Evolutionary conservation across 805 yeast genomes (phyloP).

Genomic region (Myxozyma neotropica): DNA sequence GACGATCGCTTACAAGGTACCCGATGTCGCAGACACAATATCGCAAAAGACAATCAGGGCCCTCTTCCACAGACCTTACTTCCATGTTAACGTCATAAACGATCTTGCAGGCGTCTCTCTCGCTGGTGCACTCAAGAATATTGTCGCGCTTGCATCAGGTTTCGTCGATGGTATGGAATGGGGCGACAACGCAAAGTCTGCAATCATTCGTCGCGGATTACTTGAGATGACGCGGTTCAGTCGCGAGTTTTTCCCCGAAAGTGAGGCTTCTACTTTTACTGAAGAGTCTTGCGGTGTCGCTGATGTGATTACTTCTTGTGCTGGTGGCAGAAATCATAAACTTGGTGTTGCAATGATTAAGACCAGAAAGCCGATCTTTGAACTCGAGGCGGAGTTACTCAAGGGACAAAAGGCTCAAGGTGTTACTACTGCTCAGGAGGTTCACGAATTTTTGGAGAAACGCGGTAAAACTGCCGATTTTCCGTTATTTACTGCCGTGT

Average conservation of each 20-base stretch:
- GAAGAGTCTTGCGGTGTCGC: slow-evolving; percentile 98
- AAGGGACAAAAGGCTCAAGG: slow-evolving; percentile 99
- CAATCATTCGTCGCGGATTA: slow-evolving; percentile 93
- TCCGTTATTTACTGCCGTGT: slow-evolving; percentile 81
- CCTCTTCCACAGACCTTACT: slow-evolving; percentile 95
- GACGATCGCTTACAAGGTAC: slow-evolving; percentile 85
- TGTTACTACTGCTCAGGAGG: slow-evolving; percentile 85
- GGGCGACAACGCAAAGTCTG: slow-evolving; percentile 99
- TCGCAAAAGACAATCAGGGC: slow-evolving; percentile 48
- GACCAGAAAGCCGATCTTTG: slow-evolving; percentile 67
- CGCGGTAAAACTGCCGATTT: slow-evolving; percentile 62
- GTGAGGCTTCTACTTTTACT: slow-evolving; percentile 77
- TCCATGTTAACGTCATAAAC: slow-evolving; percentile 89
- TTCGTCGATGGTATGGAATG: slow-evolving; percentile 97
- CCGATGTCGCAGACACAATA: slow-evolving; percentile 41
- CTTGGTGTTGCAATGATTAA: slow-evolving; percentile 50
- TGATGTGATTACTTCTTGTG: slow-evolving; percentile 94
- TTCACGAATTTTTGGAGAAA: slow-evolving; percentile 72
- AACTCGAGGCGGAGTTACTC: slow-evolving; percentile 80
- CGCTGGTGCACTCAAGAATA: slow-evolving; percentile 96
- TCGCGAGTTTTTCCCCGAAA: slow-evolving; percentile 70
- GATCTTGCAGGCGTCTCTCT: slow-evolving; percentile 96
- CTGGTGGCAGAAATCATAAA: slow-evolving; percentile 95
- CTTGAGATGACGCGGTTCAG: slow-evolving; percentile 89
- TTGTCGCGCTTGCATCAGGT: slow-evolving; percentile 95